These are phyloP conservation scores for Amphirosellinia nigrospora DNA, from an alignment of 495 filamentous ascomycete genomes.

Conservation along the genomic window DNA sequence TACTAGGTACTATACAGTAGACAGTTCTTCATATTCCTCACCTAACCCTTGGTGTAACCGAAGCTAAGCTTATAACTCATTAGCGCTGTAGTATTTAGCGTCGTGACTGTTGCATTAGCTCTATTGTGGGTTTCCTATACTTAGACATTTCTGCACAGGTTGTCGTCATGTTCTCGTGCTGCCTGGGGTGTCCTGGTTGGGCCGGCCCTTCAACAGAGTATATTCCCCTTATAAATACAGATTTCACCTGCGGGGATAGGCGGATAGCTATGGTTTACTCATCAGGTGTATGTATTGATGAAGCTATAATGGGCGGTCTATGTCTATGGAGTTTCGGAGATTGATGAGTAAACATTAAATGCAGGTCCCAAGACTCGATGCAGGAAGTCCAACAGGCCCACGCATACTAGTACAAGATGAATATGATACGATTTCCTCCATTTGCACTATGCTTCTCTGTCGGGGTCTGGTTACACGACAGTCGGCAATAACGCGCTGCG, in stretches of 20 bases:
- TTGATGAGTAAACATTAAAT: slow-evolving; percentile 11
- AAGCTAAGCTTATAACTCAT: not conserved
- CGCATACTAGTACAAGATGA: not conserved
- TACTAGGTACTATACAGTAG: no score
- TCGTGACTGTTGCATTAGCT: not conserved
- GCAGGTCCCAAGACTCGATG: not conserved
- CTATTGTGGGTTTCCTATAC: not conserved
- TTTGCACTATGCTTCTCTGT: not conserved
- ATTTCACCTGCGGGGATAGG: not conserved
- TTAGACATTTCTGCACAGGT: not conserved
- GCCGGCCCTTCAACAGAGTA: not conserved
- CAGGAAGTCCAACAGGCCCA: not conserved
- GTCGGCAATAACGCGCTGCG: not conserved
- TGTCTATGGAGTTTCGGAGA: slow-evolving; percentile 4
- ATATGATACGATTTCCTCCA: not conserved
- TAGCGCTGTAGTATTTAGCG: not conserved
- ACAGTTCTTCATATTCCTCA: not conserved
- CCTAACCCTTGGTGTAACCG: not conserved
- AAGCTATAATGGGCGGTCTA: not conserved
- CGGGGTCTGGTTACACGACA: not conserved
- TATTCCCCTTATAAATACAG: not conserved
- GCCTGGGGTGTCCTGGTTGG: no score
- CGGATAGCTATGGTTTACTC: not conserved
- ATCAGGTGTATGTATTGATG: not conserved
- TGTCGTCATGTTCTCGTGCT: not conserved